Evolutionary conservation across 1,139 yeast genomes (phyloP).

Genomic region (Blastobotrys apis): DNA sequence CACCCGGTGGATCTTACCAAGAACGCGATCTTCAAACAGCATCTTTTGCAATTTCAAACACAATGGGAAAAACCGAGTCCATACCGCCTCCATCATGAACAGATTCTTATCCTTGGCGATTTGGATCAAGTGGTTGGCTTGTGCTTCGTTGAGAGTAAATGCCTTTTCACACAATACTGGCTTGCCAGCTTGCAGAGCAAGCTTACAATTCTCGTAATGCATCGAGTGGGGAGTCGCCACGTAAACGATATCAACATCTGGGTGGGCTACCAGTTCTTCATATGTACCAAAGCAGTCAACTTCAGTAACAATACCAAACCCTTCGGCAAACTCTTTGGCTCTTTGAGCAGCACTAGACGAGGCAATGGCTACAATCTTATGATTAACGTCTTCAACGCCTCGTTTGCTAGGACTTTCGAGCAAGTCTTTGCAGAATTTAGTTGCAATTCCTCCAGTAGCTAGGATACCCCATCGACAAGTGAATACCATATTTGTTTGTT

Average conservation of each 20-base stretch:
- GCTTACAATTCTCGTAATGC: conserved; percentile 49
- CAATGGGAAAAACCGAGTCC: conserved; percentile 62
- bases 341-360: conserved; percentile 29
- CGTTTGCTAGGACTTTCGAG: conserved; percentile 29
- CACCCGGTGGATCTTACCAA: conserved; percentile 48
- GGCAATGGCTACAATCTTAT: conserved; percentile 34
- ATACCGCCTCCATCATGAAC: conserved; percentile 60
- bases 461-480: conserved; percentile 28
- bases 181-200: conserved; percentile 48
- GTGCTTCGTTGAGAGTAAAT: conserved; percentile 49
- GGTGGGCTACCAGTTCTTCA: conserved; percentile 41
- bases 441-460: conserved; percentile 34
- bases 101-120: conserved; percentile 46
- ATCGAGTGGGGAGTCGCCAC: conserved; percentile 57
- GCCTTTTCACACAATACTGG: conserved; percentile 63
- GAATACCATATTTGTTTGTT: conserved; percentile 20
- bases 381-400: conserved; percentile 30
- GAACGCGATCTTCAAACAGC: conserved; percentile 42
- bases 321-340: conserved; percentile 29
- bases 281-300: conserved; percentile 34
- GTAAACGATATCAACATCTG: conserved; percentile 50
- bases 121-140: conserved; percentile 44
- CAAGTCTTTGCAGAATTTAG: conserved; percentile 30
- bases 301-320: conserved; percentile 3
- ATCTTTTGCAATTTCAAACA: conserved; percentile 39